Evolutionary conservation across 371 early-diverging fungal genomes (phyloP).

Genomic region (Sporodiniella umbellata): DNA sequence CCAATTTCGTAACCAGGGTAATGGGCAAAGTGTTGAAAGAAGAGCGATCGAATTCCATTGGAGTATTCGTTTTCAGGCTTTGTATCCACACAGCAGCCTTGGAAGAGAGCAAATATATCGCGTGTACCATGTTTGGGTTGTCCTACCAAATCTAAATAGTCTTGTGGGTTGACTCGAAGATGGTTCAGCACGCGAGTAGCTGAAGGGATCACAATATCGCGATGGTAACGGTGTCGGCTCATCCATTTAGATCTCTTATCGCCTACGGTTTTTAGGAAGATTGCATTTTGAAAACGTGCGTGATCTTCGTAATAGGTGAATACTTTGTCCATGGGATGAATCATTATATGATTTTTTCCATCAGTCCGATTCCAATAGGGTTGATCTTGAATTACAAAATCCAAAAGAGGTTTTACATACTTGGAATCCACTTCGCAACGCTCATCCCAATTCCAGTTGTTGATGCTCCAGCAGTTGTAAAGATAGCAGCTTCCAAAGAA

Average conservation of each 20-base stretch:
- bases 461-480: conserved; percentile 42
- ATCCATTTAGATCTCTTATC: conserved; percentile 43
- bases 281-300: conserved; percentile 41
- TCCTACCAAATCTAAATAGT: conserved; percentile 31
- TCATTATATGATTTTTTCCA: conserved; percentile 50
- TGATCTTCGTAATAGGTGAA: conserved; percentile 44
- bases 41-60: conserved; percentile 48
- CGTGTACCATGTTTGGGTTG: conserved; percentile 35
- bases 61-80: conserved; percentile 46
- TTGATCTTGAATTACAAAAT: conserved; percentile 39
- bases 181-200: conserved; percentile 47
- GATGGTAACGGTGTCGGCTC: conserved; percentile 39
- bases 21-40: conserved; percentile 37
- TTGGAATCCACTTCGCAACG: conserved; percentile 46
- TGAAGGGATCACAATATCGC: conserved; percentile 56
- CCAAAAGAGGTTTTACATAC: conserved; percentile 55
- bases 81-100: conserved; percentile 44
- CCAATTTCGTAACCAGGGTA: conserved; percentile 50
- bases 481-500: conserved; percentile 57
- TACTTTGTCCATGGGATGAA: conserved; percentile 54
- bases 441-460: conserved; percentile 47
- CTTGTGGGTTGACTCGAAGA: conserved; percentile 24
- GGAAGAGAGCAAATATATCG: conserved; percentile 47
- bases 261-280: conserved; percentile 51
- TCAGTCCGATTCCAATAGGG: conserved; percentile 51